These are phyloP conservation scores for Neolentinus lepideus DNA, from an alignment of 1,284 basidiomycete genomes.

Conservation along the genomic window DNA sequence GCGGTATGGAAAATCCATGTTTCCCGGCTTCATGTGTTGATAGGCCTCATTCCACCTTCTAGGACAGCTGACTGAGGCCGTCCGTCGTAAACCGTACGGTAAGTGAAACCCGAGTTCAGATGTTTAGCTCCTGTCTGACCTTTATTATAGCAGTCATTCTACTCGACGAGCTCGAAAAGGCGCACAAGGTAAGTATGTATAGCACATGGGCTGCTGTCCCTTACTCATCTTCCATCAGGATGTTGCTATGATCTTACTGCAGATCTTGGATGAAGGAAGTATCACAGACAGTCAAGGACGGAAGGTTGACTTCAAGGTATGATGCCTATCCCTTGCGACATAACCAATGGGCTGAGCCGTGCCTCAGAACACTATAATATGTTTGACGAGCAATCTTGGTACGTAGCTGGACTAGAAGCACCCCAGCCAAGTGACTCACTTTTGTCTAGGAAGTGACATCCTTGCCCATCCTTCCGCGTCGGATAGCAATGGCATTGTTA, in stretches of 20 bases:
- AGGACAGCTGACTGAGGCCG: slow-evolving; percentile 84
- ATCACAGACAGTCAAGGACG: slow-evolving; percentile 81
- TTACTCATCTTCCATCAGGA: slow-evolving; percentile 37
- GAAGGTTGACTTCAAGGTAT: slow-evolving; percentile 75
- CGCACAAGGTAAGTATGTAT: slow-evolving; percentile 51
- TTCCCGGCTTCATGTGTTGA: background rate
- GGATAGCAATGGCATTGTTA: slow-evolving; percentile 61
- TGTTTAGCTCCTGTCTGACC: background rate
- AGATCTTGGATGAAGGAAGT: slow-evolving; percentile 88
- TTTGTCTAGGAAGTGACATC: slow-evolving; percentile 49
- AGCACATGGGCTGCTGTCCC: slow-evolving; percentile 16
- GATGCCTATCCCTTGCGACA: background rate
- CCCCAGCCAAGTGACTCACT: background rate
- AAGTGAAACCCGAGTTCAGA: slow-evolving; percentile 15
- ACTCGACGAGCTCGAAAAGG: slow-evolving; percentile 89
- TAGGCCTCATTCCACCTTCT: slow-evolving; percentile 1
- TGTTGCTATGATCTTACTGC: slow-evolving; percentile 86
- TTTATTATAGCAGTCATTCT: slow-evolving; percentile 57
- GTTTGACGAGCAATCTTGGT: slow-evolving; percentile 40
- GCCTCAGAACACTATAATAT: slow-evolving; percentile 81
- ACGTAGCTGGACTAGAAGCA: slow-evolving; percentile 3
- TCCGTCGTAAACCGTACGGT: slow-evolving; percentile 79
- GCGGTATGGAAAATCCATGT: slow-evolving; percentile 35
- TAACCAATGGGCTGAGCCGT: slow-evolving; percentile 2
- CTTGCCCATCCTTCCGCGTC: slow-evolving; percentile 67